Base-by-base conservation (phyloP, 2,329 filamentous ascomycete genomes). In the Penicillium fuscoglaucum region DNA sequence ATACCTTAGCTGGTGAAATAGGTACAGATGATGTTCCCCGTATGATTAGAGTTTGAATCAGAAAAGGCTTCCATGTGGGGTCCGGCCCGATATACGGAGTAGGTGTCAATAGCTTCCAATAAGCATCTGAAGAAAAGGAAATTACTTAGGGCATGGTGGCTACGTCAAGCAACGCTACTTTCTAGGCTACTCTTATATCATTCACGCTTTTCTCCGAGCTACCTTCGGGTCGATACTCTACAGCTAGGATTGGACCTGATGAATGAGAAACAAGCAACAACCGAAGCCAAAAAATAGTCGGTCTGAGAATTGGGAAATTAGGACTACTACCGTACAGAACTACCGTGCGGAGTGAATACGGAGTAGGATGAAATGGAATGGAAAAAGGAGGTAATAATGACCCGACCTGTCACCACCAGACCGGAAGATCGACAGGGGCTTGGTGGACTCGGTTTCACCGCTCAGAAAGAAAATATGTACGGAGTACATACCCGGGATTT, bases 391-490 rank as follows among this genome's bases (percentile, higher is more conserved):
- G 40, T 13, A 13, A 33, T 39, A 49, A 52, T 46, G 15, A 17
- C 33, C 49, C 52, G 49, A 31, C 7, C 5, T 33, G 13, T 19
- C 15, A 35, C 59, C 56, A 26, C 45, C 13, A 13, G 28, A 12
- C 37, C 43, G 19, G 35, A 44, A 37, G 60, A 61, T 61, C 57
- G 57, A 39, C 60, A 60, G 57, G 52, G 46, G 52, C 26, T 61
- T 50, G 40, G 44, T 45, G 35, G 35, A 46, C 40, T 40, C 24
- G 12, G 24, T 33, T 52, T 51, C 35, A 49, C 60, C 7, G 29
- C 43, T 48, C 52, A 53, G 59, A 47, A 57, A 57, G 52, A 56
- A 43, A 12, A 9, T 26, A 44, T 10, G 21, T 9, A 21, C 19
- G 19, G 19, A 21, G 19, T 21, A 26, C 3, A 9, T 44, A 13